Conservation (phyloP, 2,329 filamentous ascomycete species). For the Aspergillus proliferans region DNA sequence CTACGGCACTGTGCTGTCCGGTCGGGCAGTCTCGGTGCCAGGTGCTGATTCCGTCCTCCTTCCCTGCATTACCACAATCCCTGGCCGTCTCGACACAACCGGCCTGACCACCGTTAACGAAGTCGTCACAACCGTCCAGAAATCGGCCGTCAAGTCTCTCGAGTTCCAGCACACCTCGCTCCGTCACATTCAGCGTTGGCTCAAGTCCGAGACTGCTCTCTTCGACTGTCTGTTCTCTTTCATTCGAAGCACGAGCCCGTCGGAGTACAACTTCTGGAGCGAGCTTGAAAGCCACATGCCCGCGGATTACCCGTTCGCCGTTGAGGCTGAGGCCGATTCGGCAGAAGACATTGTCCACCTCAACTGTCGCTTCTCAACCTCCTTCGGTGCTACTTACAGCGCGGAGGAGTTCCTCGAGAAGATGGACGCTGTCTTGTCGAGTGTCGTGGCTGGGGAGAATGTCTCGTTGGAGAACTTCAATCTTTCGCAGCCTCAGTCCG, state of each 20-base stretch:
- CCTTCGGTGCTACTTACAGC: constrained; percentile 17
- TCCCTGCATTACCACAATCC: constrained; percentile 34
- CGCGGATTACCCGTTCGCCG: constrained; percentile 29
- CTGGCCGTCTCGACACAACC: constrained; percentile 24
- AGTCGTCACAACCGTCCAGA: constrained; percentile 17
- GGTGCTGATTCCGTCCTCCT: constrained; percentile 27
- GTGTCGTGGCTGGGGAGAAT: constrained; percentile 18
- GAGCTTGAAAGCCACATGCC: constrained; percentile 30
- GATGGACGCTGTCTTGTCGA: constrained; percentile 25
- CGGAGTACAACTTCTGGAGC: constrained; percentile 18
- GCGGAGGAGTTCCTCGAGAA: constrained; percentile 25
- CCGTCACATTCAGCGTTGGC: constrained; percentile 31
- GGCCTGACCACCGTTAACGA: constrained; percentile 16
- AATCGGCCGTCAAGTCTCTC: constrained; percentile 20
- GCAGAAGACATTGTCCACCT: constrained; percentile 16
- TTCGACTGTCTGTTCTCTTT: constrained; percentile 33
- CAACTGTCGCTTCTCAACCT: constrained; percentile 19
- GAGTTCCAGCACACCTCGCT: constrained; percentile 33
- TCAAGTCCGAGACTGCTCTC: constrained; percentile 24
- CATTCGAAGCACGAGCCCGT: constrained; percentile 12
- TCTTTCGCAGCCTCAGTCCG: constrained; percentile 6
- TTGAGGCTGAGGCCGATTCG: constrained; percentile 27
- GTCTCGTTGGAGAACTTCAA: constrained; percentile 19
- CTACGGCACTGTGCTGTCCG: constrained; percentile 29
- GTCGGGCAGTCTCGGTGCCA: constrained; percentile 24